phyloP scores from a whole-genome alignment of 2,329 filamentous ascomycete species.

The Colletotrichum theobromicola region DNA sequence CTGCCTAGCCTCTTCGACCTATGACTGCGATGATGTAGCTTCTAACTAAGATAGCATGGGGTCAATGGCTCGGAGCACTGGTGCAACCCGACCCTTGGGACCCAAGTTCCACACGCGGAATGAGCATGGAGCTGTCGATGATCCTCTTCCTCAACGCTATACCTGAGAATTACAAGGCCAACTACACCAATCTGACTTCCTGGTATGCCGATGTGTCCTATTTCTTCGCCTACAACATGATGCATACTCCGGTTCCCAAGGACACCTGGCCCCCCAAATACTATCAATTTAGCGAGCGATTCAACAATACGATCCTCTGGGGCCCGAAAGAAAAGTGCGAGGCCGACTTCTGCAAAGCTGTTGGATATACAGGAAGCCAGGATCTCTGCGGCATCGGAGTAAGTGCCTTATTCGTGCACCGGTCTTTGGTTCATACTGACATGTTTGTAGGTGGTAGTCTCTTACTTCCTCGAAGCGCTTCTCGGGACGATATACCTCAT shows the following conservation, averaged over 20 bases:
- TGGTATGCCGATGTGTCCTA: not conserved
- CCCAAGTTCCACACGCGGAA: conserved; percentile 1
- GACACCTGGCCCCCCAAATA: not conserved
- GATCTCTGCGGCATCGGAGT: conserved; percentile 17
- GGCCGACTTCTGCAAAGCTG: conserved; percentile 8
- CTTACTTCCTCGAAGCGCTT: conserved; percentile 17
- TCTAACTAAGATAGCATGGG: not conserved
- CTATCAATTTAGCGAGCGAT: conserved; percentile 6
- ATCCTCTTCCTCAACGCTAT: not conserved
- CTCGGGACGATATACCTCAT: conserved; percentile 17
- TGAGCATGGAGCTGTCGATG: conserved; percentile 3
- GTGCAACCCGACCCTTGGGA: conserved; percentile 11
- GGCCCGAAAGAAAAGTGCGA: conserved; percentile 2
- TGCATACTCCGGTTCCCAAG: not conserved
- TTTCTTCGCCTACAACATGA: conserved; percentile 18
- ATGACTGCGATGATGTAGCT: not conserved
- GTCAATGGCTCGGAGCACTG: conserved; percentile 1
- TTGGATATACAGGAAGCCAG: conserved; percentile 12
- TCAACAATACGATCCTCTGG: not conserved
- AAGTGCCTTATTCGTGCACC: not conserved
- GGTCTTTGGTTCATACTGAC: not conserved
- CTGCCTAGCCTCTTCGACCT: not conserved
- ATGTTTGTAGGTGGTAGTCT: not conserved
- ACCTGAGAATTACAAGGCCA: not conserved
- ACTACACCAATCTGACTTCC: not conserved